Conservation (phyloP, 2,329 filamentous ascomycete species). For the Colletotrichum neosansevieriae region DNA sequence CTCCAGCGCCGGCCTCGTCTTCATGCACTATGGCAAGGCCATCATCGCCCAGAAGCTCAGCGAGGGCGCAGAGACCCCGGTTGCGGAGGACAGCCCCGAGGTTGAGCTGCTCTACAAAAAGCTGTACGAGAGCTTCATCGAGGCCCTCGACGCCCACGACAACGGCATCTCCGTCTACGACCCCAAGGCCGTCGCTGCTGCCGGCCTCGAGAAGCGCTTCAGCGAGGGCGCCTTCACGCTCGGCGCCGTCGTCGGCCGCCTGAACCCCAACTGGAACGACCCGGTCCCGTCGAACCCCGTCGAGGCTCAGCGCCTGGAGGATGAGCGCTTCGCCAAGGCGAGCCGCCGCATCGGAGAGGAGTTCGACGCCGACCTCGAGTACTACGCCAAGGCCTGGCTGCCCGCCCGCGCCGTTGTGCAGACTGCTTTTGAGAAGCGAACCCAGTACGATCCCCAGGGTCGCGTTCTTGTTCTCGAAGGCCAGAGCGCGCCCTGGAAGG, state of each 20-base stretch:
- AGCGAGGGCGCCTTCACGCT: conserved; percentile 85
- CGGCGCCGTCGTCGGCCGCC: conserved; percentile 82
- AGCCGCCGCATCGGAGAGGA: conserved; percentile 89
- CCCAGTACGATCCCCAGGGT: conserved; percentile 77
- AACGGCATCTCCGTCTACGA: conserved; percentile 93
- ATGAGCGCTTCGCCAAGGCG: conserved; percentile 81
- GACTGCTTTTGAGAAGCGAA: conserved; percentile 77
- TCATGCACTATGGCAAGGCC: conserved; percentile 91
- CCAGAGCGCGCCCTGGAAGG: conserved; percentile 92
- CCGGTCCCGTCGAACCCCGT: conserved; percentile 62
- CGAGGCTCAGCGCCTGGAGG: conserved; percentile 79
- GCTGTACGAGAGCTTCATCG: conserved; percentile 92
- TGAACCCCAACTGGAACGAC: conserved; percentile 88
- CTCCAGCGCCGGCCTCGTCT: conserved; percentile 92
- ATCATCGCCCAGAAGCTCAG: conserved; percentile 75
- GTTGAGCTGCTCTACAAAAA: conserved; percentile 85
- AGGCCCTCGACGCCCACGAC: conserved; percentile 97
- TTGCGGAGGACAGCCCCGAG: conserved; percentile 72
- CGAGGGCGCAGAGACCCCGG: conserved; percentile 57
- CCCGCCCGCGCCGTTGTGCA: conserved; percentile 86
- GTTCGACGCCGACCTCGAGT: conserved; percentile 84
- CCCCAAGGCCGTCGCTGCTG: conserved; percentile 73
- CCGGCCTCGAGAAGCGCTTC: conserved; percentile 85
- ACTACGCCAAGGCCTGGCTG: conserved; percentile 83
- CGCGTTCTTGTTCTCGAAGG: conserved; percentile 83